A percentile compares a stretch with the other conserved stretches of the same genome.
phyloP scores from a whole-genome alignment of 768 basidiomycete species.

The Russula griseocarnosa region DNA sequence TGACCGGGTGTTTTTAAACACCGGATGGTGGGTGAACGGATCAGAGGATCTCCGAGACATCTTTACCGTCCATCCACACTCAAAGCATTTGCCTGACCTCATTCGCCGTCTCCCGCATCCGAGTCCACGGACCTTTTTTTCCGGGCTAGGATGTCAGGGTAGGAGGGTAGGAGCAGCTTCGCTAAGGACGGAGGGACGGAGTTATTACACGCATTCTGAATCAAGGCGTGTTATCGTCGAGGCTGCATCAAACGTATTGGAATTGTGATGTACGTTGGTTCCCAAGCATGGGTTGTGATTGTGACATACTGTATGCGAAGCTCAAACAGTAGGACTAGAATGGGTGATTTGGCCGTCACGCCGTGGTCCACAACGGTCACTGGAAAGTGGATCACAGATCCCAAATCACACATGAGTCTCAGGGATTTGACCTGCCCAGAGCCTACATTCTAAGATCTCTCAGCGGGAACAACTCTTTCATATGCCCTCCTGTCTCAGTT shows the following conservation, averaged over 20 bases:
- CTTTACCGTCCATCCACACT: slow-evolving; percentile 67
- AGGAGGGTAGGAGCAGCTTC: slow-evolving; percentile 46
- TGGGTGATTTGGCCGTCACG: neutral
- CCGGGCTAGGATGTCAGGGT: slow-evolving; percentile 38
- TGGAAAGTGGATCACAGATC: neutral
- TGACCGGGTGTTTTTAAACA: slow-evolving; percentile 43
- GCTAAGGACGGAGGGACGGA: slow-evolving; percentile 51
- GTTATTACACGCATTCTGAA: slow-evolving; percentile 47
- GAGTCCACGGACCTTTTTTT: slow-evolving; percentile 32
- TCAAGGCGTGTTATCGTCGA: slow-evolving; percentile 64
- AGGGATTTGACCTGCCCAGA: neutral
- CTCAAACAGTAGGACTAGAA: slow-evolving; percentile 7
- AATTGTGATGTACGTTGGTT: slow-evolving; percentile 36
- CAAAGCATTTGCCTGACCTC: slow-evolving; percentile 46
- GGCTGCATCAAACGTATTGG: slow-evolving; percentile 55
- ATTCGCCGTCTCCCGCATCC: slow-evolving; percentile 69
- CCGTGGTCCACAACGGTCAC: neutral
- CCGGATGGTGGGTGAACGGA: slow-evolving; percentile 79
- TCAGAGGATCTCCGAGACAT: slow-evolving; percentile 74
- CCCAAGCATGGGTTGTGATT: slow-evolving; percentile 18
- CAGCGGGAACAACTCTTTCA: neutral
- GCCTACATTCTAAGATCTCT: neutral
- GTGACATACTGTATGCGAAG: slow-evolving; percentile 21
- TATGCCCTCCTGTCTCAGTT: slow-evolving; percentile 39
- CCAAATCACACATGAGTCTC: neutral